phyloP scores from a whole-genome alignment of 2,329 filamentous ascomycete species.

The Gnomoniopsis sp. region DNA sequence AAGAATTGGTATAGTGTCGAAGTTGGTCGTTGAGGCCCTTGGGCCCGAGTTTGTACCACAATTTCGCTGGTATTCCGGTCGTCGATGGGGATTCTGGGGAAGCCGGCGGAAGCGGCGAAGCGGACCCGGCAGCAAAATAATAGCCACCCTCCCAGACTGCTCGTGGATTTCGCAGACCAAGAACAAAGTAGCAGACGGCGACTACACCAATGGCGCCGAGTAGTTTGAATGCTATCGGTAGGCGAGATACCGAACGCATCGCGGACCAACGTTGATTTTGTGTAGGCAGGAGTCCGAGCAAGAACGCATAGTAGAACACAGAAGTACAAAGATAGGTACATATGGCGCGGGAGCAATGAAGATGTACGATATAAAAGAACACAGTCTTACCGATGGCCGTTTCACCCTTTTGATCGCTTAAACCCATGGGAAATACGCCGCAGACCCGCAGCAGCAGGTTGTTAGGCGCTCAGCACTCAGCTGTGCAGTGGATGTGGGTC shows the following conservation, averaged over 20 bases:
- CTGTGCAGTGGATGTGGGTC: no score
- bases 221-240: neutral
- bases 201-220: neutral
- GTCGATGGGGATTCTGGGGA: neutral
- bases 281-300: neutral
- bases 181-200: neutral
- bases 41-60: constrained; percentile 2
- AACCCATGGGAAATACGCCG: no score
- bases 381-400: neutral
- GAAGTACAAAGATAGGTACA: neutral
- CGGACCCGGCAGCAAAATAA: neutral
- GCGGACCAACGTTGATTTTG: neutral
- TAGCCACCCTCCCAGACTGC: neutral
- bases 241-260: neutral
- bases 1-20: neutral
- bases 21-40: neutral
- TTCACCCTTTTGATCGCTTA: no score
- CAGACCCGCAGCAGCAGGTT: no score
- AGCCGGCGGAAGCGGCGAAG: neutral
- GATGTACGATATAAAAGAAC: neutral
- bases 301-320: neutral
- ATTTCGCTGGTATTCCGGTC: neutral
- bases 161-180: neutral
- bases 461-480: no score
- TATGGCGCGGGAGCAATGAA: neutral